These are phyloP conservation scores for Linanthus parryae DNA, from an alignment of 148 eudicot genomes.

Conservation along the genomic window DNA sequence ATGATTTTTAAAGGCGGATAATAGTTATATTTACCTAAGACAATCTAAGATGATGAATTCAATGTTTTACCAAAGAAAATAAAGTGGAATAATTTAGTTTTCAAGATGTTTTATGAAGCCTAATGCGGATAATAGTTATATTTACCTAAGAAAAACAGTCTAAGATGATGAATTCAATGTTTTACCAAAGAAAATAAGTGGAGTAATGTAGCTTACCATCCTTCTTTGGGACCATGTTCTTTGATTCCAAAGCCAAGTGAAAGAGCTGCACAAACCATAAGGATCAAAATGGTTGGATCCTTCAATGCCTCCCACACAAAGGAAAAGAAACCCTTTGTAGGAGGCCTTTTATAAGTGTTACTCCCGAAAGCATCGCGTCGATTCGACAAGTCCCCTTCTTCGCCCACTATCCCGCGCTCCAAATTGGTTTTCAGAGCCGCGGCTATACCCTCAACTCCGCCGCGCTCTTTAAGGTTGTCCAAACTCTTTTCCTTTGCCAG, in stretches of 20 bases:
- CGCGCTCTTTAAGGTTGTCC: background rate
- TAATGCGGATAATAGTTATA: too few species aligned
- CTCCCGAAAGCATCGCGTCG: conserved; percentile 6
- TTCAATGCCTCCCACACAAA: conserved; percentile 17
- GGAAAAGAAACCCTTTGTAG: conserved; percentile 1
- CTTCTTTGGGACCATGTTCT: conserved; percentile 9
- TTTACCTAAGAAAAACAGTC: too few species aligned
- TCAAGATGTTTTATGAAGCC: too few species aligned
- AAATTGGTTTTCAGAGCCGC: conserved; percentile 11
- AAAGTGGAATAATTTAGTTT: too few species aligned
- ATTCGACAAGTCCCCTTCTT: background rate
- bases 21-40: too few species aligned
- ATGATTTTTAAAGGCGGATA: too few species aligned
- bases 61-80: too few species aligned
- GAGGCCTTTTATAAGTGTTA: conserved; percentile 7
- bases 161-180: too few species aligned
- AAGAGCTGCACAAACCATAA: conserved; percentile 5
- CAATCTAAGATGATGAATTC: too few species aligned
- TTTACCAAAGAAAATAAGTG: too few species aligned
- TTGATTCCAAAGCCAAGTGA: conserved; percentile 12
- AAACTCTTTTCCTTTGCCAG: conserved; percentile 4
- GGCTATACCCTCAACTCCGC: conserved; percentile 6
- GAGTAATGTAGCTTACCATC: too few species aligned
- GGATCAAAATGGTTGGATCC: conserved; percentile 3
- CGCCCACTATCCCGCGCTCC: conserved; percentile 6